Base-by-base conservation (phyloP, 257 asterid species). In the Nicotiana otophora region DNA sequence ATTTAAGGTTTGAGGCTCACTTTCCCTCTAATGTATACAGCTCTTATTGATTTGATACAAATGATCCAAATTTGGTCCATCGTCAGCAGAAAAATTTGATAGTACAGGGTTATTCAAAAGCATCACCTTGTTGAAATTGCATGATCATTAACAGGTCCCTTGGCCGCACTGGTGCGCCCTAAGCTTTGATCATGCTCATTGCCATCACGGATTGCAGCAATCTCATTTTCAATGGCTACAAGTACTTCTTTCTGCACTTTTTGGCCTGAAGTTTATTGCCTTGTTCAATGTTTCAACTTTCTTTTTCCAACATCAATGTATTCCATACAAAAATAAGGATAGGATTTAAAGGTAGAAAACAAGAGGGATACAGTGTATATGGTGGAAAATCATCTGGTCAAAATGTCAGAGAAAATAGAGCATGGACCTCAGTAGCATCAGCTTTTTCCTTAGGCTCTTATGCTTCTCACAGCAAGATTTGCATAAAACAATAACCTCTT, bases 261-360 rank as follows among this genome's bases (percentile, higher is more conserved):
- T 92, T 95, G 80, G 97, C 91, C 87, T 93, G 97, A 34, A 91
- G 92, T 82, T 90, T 97, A 92, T 95, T 58, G 98, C 98, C 89
- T 90, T 93, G 87, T 88, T 93, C 86, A 93, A 83, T 20, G 87
- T 91, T 30, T 92, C 98, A 15, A 95, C 95, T 87, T 92, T 95
- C 83, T 91, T 95, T 33, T n/a, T 97, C 94, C 89, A 95, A 81
- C 97, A 90, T 92, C 99, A 33, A 5, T 33, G 36, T 33, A 33
- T 33, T 33, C 36, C 36, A 33, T 33, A 33, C 36, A 23, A 23
- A 23, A 23, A 23, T 23, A 23, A 23, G 26, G 26, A 23, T 23
- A 23, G 26, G 26, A 23, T 23, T 23, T 23, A 23, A 23, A 23
- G 26, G 26, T 23, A 23, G 26, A 23, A 23, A 23, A 23, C 26